Evolutionary conservation across 2,329 filamentous ascomycete genomes (phyloP).

Genomic region (Scolecobasidium constrictum): DNA sequence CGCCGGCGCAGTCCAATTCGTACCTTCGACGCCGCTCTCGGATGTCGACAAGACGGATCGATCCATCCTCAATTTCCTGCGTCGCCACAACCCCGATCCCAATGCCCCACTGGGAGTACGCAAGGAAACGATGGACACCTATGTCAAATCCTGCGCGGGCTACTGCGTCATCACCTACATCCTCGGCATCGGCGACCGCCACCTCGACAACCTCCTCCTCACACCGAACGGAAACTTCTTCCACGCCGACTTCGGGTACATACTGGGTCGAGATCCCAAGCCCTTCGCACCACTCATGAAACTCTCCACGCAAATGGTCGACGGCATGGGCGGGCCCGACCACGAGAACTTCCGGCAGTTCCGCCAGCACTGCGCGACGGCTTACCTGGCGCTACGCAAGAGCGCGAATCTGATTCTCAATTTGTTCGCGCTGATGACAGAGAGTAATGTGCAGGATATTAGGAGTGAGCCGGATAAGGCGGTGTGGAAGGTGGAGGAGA

Average conservation of each 20-base stretch:
- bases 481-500: slow-evolving; percentile 86
- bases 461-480: slow-evolving; percentile 86
- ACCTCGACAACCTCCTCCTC: slow-evolving; percentile 89
- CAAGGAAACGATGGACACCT: slow-evolving; percentile 88
- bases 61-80: slow-evolving; percentile 69
- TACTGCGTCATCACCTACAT: slow-evolving; percentile 99
- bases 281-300: slow-evolving; percentile 97
- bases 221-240: slow-evolving; percentile 90
- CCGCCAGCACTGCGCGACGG: slow-evolving; percentile 91
- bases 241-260: slow-evolving; percentile 97
- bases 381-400: slow-evolving; percentile 84
- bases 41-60: slow-evolving; percentile 77
- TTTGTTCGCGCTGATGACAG: slow-evolving; percentile 91
- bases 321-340: slow-evolving; percentile 84
- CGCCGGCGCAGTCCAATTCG: slow-evolving; percentile 87
- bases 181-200: slow-evolving; percentile 87
- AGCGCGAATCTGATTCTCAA: slow-evolving; percentile 87
- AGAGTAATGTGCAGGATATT: slow-evolving; percentile 95
- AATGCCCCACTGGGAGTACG: slow-evolving; percentile 73
- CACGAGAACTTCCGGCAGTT: slow-evolving; percentile 79
- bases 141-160: slow-evolving; percentile 88
- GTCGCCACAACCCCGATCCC: slow-evolving; percentile 80
- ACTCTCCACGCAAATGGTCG: slow-evolving; percentile 94
- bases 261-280: slow-evolving; percentile 91
- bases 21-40: slow-evolving; percentile 76